Evolutionary conservation across 257 asterid species (phyloP), one percentile per base, ranked within the genome.

Genomic region (Primulina eburnea): DNA sequence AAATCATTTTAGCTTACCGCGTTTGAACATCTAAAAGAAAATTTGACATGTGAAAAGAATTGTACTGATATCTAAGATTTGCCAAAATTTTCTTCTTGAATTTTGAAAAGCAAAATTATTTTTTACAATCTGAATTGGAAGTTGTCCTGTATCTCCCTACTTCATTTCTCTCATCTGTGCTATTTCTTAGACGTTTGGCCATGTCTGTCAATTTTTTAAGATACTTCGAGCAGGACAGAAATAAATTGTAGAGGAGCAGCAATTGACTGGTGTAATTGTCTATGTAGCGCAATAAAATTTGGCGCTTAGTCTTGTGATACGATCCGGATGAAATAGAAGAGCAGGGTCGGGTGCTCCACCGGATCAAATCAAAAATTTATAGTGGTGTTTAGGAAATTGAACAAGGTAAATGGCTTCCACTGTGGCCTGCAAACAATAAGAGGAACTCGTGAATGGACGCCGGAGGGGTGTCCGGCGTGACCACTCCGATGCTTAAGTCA

Each of bases 21-120:
- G 71, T 47, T 40, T 37, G 8, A 64, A 58, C 71, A 6, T 52
- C 55, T 16, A 64, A 20, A 60, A 32, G 76, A 53, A 59, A 59
- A 5, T 59, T 64, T 60, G 11, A 26, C 40, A 10, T 18, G 62
- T 30, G 71, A 11, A 10, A 73, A 34, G 2, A 70, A 71, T 26
- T 50, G 74, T 30, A 71, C 18, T 65, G 33, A 60, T 68, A 43
- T 68, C 33, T 40, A 43, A 37, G 52, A 67, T 75, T 24, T 65
- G 62, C 62, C 73, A 55, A 11, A 59, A 33, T 57, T 29, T 70
- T 57, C 35, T 32, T 58, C 73, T 77, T 72, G 34, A 34, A 69
- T 61, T 68, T 64, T 43, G 65, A 58, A 5, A 69, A 28, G 58
- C 69, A 24, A 67, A 30, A n/a, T 0, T 33, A 58, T 43, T 57